Conservation (phyloP, 2,329 filamentous ascomycete species). For the Talaromyces marneffei region DNA sequence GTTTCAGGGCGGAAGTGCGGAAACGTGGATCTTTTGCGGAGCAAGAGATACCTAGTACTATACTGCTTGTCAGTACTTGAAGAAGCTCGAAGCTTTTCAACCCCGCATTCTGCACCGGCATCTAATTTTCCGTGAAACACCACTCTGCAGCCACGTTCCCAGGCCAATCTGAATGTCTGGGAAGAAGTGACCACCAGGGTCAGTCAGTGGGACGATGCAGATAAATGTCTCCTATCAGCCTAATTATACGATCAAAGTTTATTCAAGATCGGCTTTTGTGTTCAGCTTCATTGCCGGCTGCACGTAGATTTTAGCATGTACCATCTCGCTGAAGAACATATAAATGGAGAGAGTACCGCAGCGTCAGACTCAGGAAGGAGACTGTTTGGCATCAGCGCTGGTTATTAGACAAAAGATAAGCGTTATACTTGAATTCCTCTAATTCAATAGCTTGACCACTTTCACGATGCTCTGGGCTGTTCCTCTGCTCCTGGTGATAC, state of each 20-base stretch:
- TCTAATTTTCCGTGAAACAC: background rate
- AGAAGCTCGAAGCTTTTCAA: background rate
- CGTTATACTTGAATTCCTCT: background rate
- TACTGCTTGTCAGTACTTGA: background rate
- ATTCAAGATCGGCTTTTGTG: background rate
- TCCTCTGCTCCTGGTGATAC: constrained; percentile 1
- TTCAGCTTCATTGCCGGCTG: background rate
- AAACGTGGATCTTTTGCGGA: no score
- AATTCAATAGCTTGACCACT: background rate
- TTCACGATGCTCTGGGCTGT: background rate
- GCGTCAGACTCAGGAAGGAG: background rate
- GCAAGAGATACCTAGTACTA: no score
- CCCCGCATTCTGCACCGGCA: background rate
- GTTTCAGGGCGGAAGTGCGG: no score
- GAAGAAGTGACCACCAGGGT: background rate
- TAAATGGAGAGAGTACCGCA: background rate
- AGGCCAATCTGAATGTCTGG: background rate
- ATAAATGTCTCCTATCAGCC: background rate
- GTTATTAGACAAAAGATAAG: background rate
- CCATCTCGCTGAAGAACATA: background rate
- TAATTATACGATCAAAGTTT: background rate
- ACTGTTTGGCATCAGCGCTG: background rate
- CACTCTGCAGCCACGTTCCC: background rate
- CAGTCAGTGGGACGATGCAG: background rate
- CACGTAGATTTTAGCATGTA: background rate